Evolutionary conservation across 1,284 basidiomycete genomes (phyloP).

Genomic region (Xerocomus nothofagi): DNA sequence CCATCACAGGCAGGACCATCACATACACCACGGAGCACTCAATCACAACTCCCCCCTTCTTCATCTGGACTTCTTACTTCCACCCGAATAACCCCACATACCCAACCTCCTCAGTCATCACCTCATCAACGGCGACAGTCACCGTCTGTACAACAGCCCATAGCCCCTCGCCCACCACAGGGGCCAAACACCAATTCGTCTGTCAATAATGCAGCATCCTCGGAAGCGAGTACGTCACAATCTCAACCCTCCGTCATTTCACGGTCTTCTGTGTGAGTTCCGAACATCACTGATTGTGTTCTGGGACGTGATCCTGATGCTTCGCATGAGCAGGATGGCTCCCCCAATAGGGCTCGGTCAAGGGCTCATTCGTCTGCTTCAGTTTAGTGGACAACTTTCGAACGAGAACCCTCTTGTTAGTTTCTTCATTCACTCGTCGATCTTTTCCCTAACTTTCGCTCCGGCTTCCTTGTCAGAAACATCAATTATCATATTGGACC

Average conservation of each 20-base stretch:
- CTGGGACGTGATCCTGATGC: conserved; percentile 14
- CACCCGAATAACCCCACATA: conserved; percentile 34
- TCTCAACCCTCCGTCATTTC: conserved; percentile 25
- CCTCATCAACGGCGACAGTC: conserved; percentile 37
- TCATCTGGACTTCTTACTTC: conserved; percentile 30
- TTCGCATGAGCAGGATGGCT: conserved; percentile 25
- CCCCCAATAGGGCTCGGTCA: conserved; percentile 52
- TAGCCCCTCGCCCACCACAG: conserved; percentile 40
- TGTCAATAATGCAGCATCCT: conserved; percentile 23
- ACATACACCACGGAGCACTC: conserved; percentile 37
- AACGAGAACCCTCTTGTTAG: conserved; percentile 50
- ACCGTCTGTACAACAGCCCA: conserved; percentile 37
- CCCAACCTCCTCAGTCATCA: conserved; percentile 33
- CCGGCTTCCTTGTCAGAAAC: conserved; percentile 43
- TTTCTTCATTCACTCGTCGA: conserved; percentile 11
- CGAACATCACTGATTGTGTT: not conserved
- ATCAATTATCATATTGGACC: conserved; percentile 64
- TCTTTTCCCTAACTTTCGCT: conserved; percentile 6
- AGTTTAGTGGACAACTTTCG: conserved; percentile 63
- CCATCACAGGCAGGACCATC: conserved; percentile 38
- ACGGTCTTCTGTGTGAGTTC: conserved; percentile 34
- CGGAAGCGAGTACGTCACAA: conserved; percentile 31
- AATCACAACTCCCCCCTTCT: conserved; percentile 36
- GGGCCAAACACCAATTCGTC: conserved; percentile 24
- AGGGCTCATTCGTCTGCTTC: conserved; percentile 57